A percentile compares a stretch with the other conserved stretches of the same genome.
Evolutionary conservation across 139 green algal species (phyloP).

Genomic region (Picocystis salinarum): DNA sequence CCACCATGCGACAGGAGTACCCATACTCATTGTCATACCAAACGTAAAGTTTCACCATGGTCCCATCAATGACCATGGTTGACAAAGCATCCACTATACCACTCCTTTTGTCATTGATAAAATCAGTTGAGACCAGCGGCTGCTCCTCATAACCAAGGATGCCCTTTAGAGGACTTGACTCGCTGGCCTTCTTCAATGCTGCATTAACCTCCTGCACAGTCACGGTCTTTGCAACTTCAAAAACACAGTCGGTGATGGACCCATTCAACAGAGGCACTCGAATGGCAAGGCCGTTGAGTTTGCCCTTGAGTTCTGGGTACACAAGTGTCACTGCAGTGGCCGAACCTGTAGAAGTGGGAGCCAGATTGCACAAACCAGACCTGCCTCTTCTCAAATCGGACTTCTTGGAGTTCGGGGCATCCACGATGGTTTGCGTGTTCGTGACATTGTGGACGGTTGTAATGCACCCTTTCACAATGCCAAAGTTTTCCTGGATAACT

Average conservation of each 20-base stretch:
- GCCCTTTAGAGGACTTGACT: too few relatives aligned
- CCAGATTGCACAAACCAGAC: conserved; percentile 56
- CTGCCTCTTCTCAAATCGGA: conserved; percentile 45
- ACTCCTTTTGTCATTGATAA: conserved; percentile 50
- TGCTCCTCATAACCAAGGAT: conserved; percentile 55
- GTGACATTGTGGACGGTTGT: conserved; percentile 79
- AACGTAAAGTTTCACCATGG: conserved; percentile 61
- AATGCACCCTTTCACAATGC: conserved; percentile 60
- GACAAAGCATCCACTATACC: conserved; percentile 56
- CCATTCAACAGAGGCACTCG: conserved; percentile 65
- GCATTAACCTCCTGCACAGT: conserved; percentile 57
- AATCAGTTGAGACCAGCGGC: conserved; percentile 55
- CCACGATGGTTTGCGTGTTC: conserved; percentile 70
- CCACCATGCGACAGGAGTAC: conserved; percentile 41
- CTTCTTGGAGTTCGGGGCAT: conserved; percentile 71
- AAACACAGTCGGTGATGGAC: conserved; percentile 61
- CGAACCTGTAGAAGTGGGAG: conserved; percentile 58
- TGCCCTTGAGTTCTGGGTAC: conserved; percentile 74
- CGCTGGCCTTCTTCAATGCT: conserved; percentile 47
- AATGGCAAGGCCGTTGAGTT: conserved; percentile 70
- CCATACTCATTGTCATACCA: conserved; percentile 82
- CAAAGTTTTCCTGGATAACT: conserved; percentile 59
- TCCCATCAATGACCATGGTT: conserved; percentile 54
- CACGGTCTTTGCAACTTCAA: conserved; percentile 24
- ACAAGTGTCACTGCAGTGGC: conserved; percentile 60